Base-by-base conservation (phyloP, 306 rosid genomes). In the Quercus engelmannii region DNA sequence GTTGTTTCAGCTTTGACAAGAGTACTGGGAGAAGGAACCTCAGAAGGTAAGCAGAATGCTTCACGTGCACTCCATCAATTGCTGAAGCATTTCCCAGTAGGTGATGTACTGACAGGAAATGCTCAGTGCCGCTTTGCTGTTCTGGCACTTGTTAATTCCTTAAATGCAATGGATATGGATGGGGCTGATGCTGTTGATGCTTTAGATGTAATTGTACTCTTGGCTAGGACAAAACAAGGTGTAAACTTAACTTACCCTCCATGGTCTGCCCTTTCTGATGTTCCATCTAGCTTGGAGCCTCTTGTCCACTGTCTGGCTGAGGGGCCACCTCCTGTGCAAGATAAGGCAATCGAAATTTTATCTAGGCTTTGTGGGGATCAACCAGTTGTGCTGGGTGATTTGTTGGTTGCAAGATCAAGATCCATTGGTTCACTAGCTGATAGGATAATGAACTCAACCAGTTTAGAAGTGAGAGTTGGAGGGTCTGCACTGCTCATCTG, bases 11-110 rank as follows among this genome's bases (percentile, higher is more conserved):
- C 98, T 85, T 80, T 95, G 84, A 87, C 89, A 41, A 90, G 87
- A 87, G 92, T 95, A 77, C 85, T 95, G 74, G 91, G 86, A 64
- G 96, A 95, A 86, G 99, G 98, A 80, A 87, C 96, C 72, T 58
- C 78, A 76, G 89, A 89, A 80, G 98, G 98, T 57, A 95, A 91
- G 86, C 90, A 86, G 86, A 90, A 90, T 90, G 98, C 97, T 61
- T 89, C 98, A 33, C 84, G 94, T 49, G 97, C 98, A 26, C 95
- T 95, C 86, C 90, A 89, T 78, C 96, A 95, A 81, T 81, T 95
- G 82, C 83, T 95, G 84, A 90, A 80, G 87, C 97, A 92, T 84
- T 95, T 95, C 86, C 89, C 96, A 59, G 80, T 89, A 43, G 85
- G 88, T 72, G 91, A 91, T 9, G 87, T 95, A 78, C 88, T 95